Evolutionary conservation across 345 rosid species (phyloP), one percentile per base, ranked within the genome.

Genomic region (Euphorbia pulcherrima): DNA sequence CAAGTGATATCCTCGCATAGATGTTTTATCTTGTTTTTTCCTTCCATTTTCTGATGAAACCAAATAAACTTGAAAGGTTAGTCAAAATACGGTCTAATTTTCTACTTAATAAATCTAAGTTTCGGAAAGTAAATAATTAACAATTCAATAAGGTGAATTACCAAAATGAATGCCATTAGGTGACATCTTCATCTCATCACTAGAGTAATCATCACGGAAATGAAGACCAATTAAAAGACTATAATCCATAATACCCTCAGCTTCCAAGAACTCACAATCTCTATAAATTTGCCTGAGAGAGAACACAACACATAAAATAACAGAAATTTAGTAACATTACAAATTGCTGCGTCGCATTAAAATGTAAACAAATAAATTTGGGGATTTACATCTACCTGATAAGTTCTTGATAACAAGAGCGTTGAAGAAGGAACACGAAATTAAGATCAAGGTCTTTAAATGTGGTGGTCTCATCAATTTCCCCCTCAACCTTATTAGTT

Each of bases 361-460:
- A 51, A 47, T n/a, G 30, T 21, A 20, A 30, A 51, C 1, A 46
- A 46, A 27, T 10, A 64, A 20, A 27, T 30, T 0, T 29, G 20
- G 35, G 55, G 46, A 56, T 28, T 71, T 73, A 83, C 84, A 56
- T 28, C 68, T 73, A 83, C 84, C 77, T 77, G 62, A 82, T 75
- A 59, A 88, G 79, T 51, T 87, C 88, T 68, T 82, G 86, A 74
- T 75, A 85, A 86, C 90, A 84, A 21, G 81, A 76, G 41, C 68
- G 69, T 69, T 85, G 84, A 14, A 88, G 76, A 44, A 73, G 83
- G 68, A 88, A 88, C 14, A 83, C 75, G 61, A 77, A 84, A 47
- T 84, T 82, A 62, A 88, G 90, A 78, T 88, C 92, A 4, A 88
- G 88, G 79, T 88, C 92, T 70, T 88, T 88, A 18, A 88, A 87